A percentile compares a stretch with the other conserved stretches of the same genome.
phyloP scores from a whole-genome alignment of 2,329 filamentous ascomycete species.

The Ascochyta viciae-villosae region DNA sequence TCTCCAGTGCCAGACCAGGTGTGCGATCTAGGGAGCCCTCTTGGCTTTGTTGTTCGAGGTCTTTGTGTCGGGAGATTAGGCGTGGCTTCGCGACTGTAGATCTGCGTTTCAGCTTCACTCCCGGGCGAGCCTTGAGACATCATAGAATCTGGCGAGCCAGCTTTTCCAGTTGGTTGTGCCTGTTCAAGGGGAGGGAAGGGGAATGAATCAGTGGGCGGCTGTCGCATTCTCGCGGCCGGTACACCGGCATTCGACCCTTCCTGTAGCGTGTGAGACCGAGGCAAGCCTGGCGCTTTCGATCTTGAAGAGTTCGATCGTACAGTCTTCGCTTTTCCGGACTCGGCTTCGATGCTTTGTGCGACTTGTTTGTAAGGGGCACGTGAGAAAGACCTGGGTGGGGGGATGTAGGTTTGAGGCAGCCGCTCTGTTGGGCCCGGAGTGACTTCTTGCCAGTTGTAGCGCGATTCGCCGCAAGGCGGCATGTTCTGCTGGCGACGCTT shows the following conservation, averaged over 20 bases:
- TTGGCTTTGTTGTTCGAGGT: constrained; percentile 31
- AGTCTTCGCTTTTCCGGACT: constrained; percentile 14
- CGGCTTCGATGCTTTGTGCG: constrained; percentile 31
- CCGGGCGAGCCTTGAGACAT: constrained; percentile 26
- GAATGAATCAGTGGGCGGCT: constrained; percentile 10
- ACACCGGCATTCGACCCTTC: background rate
- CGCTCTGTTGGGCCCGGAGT: constrained; percentile 38
- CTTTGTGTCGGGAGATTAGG: constrained; percentile 27
- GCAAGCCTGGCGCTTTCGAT: background rate
- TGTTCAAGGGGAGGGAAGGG: constrained; percentile 8
- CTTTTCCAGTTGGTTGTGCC: constrained; percentile 17
- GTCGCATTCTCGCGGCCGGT: constrained; percentile 1
- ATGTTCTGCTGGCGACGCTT: constrained; percentile 14
- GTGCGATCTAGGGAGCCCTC: constrained; percentile 44
- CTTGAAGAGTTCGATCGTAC: background rate
- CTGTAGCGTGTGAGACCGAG: constrained; percentile 3
- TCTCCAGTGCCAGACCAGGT: constrained; percentile 48
- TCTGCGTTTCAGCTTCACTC: constrained; percentile 25
- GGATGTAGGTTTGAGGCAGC: constrained; percentile 37
- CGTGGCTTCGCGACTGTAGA: constrained; percentile 36
- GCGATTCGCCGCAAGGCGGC: constrained; percentile 24
- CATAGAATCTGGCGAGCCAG: constrained; percentile 28
- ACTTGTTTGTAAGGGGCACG: constrained; percentile 24
- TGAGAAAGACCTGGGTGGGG: constrained; percentile 27
- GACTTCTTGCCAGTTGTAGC: constrained; percentile 39